Conservation (phyloP, 106 monocot genomes). For the Phalaenopsis aphrodite region DNA sequence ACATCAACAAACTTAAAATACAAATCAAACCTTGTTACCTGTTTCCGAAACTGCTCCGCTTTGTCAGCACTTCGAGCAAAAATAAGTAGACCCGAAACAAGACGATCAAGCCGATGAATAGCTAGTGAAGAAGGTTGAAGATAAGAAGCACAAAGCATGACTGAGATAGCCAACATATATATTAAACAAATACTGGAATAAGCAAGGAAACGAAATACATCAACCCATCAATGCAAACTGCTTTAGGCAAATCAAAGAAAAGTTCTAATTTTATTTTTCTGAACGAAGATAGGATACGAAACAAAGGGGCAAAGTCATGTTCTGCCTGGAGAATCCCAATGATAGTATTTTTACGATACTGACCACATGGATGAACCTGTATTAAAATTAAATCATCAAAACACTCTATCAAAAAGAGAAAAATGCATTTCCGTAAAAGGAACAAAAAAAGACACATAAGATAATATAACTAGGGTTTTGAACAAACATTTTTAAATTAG, state of each 20-base stretch:
- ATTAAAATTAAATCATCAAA: conserved; percentile 10
- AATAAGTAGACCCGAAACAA: conserved; percentile 97
- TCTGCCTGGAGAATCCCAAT: conserved; percentile 94
- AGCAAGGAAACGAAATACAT: neutral
- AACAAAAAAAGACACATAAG: neutral
- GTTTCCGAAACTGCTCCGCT: conserved; percentile 76
- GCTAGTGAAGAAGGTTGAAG: conserved; percentile 45
- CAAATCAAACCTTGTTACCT: conserved; percentile 33
- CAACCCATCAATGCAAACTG: neutral
- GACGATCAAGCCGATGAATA: conserved; percentile 86
- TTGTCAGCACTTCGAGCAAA: conserved; percentile 89
- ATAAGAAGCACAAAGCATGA: conserved; percentile 25
- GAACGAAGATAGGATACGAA: conserved; percentile 64
- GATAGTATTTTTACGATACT: conserved; percentile 94
- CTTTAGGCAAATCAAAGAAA: neutral
- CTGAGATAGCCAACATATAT: neutral
- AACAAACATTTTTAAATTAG: neutral
- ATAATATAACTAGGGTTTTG: neutral
- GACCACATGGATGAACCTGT: conserved; percentile 99
- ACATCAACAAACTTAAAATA: neutral
- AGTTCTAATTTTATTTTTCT: neutral
- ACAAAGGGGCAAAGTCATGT: conserved; percentile 64
- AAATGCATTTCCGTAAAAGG: neutral
- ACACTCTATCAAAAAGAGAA: neutral
- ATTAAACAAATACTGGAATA: neutral